phyloP scores from a whole-genome alignment of 345 rosid species.

The Eucalyptus rudis region DNA sequence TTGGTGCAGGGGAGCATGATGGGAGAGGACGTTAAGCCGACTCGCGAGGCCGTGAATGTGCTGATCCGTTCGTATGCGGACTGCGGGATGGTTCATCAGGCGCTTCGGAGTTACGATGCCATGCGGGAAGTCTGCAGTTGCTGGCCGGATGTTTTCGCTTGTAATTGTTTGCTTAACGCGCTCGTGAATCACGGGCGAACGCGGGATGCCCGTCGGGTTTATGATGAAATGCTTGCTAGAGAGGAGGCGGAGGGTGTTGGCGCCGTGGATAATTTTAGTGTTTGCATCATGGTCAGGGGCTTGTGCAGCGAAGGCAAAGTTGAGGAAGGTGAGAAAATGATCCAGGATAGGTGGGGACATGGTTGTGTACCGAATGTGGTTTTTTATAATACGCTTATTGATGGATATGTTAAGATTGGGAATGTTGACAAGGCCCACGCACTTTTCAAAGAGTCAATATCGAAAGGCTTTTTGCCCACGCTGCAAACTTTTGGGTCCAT shows the following conservation, averaged over 20 bases:
- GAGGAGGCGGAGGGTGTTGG: constrained; percentile 1
- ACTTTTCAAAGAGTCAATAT: constrained; percentile 47
- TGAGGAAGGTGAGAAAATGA: constrained; percentile 49
- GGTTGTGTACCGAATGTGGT: constrained; percentile 73
- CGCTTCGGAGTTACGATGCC: constrained; percentile 35
- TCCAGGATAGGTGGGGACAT: constrained; percentile 64
- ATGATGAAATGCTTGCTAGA: constrained; percentile 47
- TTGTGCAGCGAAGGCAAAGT: constrained; percentile 63
- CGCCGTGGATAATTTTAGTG: constrained; percentile 54
- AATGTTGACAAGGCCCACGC: constrained; percentile 25
- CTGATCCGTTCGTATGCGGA: constrained; percentile 42
- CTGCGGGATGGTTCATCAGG: constrained; percentile 35
- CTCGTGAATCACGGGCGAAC: constrained; percentile 17
- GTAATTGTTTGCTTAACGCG: constrained; percentile 50
- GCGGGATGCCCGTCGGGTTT: constrained; percentile 39
- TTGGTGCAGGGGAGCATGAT: constrained; percentile 24
- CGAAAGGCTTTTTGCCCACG: constrained; percentile 63
- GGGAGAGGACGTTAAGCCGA: constrained; percentile 26
- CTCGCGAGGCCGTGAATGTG: constrained; percentile 45
- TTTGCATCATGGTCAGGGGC: constrained; percentile 53
- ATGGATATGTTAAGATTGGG: constrained; percentile 51
- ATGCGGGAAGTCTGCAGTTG: constrained; percentile 6
- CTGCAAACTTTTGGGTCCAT: constrained; percentile 49
- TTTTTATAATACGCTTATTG: constrained; percentile 62
- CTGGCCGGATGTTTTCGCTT: constrained; percentile 50